These are phyloP conservation scores for Sporothrix schenckii DNA, from an alignment of 2,329 filamentous ascomycete species.

Conservation along the genomic window DNA sequence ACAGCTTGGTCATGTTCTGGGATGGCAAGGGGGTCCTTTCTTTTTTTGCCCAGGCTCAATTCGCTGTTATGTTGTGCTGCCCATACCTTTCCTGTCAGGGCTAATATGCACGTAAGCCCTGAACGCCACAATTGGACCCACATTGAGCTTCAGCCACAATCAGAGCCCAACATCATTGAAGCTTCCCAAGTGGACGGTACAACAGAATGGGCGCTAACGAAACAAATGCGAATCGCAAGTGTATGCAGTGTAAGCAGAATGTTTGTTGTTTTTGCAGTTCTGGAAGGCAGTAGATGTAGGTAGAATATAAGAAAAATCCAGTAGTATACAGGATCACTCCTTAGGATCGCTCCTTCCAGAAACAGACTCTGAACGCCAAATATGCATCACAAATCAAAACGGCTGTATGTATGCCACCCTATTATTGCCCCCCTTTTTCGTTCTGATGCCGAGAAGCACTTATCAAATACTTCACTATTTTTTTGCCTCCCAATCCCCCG, in stretches of 20 bases:
- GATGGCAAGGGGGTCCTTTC: slow-evolving; percentile 28
- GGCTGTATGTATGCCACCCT: slow-evolving; percentile 4
- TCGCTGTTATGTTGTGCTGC: slow-evolving; percentile 16
- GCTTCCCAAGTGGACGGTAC: neutral
- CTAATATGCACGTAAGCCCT: slow-evolving; percentile 33
- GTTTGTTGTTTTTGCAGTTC: neutral
- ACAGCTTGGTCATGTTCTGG: neutral
- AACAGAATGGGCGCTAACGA: neutral
- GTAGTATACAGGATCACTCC: slow-evolving; percentile 11
- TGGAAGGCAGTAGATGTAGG: neutral
- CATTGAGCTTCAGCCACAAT: slow-evolving; percentile 29
- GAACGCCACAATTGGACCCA: slow-evolving; percentile 29
- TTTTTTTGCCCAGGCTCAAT: neutral
- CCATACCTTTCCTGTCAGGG: slow-evolving; percentile 29
- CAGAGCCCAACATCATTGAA: slow-evolving; percentile 2
- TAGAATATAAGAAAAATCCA: neutral
- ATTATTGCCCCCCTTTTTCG: slow-evolving; percentile 13
- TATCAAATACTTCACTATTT: neutral
- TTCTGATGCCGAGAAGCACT: neutral
- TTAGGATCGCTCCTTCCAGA: slow-evolving; percentile 13
- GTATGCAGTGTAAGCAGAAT: neutral
- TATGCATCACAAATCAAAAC: slow-evolving; percentile 16
- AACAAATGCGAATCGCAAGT: neutral
- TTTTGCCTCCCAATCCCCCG: neutral
- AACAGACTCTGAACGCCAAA: slow-evolving; percentile 17